Evolutionary conservation across 768 basidiomycete species (phyloP), one percentile per base, ranked within the genome.

Genomic region (Lactifluus volemus): DNA sequence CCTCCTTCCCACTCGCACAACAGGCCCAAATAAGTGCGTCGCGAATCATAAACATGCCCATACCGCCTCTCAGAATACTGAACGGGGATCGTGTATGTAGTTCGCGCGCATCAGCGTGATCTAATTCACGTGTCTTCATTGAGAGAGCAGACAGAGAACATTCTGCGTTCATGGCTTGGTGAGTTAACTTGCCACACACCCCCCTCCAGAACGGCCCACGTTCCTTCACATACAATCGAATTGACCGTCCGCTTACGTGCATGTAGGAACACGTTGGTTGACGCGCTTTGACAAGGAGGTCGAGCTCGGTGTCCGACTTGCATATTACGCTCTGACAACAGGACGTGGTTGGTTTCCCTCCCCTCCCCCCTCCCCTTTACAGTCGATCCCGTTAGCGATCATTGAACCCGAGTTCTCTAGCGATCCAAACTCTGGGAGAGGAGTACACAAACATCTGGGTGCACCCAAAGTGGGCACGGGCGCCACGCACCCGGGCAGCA

Each of bases 381-480:
- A 42, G 38, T 25, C 32, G 51, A 52, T 55, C 58, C 45, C 49
- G 25, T 44, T 21, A 41, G 29, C 50, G 54, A 53, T 52, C 48
- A 55, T 58, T 66, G 48, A 66, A 14, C 14, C 49, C 49, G 53
- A 38, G 42, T 62, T 44, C 42, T 15, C 29, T 53, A 93, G 91
- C 85, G 15, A 80, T 79, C 10, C 91, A 93, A 72, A 92, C 88
- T 4, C 77, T 93, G 1, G 92, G 92, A n/a, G 92, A 94, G 71
- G 92, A 94, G 69, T 94, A 94, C 67, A 92, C 89, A 1, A 86
- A 88, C 67, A 84, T 88, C 38, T 89, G 90, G 88, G 69, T 75
- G 3, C 73, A 70, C 32, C 74, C 71, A 0, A 65, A 70, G 36
- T 66, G 72, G 4, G 78, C 78, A 21, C 86, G 84, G 2, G 75